Percentiles rank a stretch among this genome's conserved stretches.
Evolutionary conservation across 495 filamentous ascomycete genomes (phyloP).

Genomic region (Penicillium cosmopolitanum): DNA sequence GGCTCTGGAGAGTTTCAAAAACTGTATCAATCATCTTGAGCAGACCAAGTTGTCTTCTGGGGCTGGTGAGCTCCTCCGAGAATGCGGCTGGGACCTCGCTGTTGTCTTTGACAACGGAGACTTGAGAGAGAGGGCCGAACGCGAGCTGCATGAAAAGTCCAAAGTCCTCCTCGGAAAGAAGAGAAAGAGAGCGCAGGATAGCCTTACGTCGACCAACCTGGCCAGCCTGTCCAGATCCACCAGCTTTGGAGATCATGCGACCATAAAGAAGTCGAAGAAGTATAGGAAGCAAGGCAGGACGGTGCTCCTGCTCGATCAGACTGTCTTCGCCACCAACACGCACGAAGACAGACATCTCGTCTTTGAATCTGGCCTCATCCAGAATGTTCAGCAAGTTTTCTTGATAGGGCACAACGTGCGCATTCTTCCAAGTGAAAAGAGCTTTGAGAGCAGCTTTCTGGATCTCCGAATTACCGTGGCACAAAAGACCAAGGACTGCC

Average conservation of each 20-base stretch:
- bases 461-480: slow-evolving; percentile 85
- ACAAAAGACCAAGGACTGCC: slow-evolving; percentile 70
- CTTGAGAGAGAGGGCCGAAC: slow-evolving; percentile 66
- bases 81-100: slow-evolving; percentile 54
- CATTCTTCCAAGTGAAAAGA: slow-evolving; percentile 84
- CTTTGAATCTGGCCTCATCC: slow-evolving; percentile 88
- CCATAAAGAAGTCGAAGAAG: slow-evolving; percentile 89
- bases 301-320: slow-evolving; percentile 73
- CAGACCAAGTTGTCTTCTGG: slow-evolving; percentile 82
- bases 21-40: slow-evolving; percentile 90
- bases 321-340: slow-evolving; percentile 71
- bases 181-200: slow-evolving; percentile 62
- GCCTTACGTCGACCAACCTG: slow-evolving; percentile 69
- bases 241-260: slow-evolving; percentile 79
- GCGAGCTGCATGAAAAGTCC: slow-evolving; percentile 81
- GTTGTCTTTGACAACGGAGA: slow-evolving; percentile 58
- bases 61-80: slow-evolving; percentile 55
- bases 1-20: slow-evolving; percentile 76
- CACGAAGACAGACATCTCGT: slow-evolving; percentile 85
- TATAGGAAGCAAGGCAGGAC: slow-evolving; percentile 74
- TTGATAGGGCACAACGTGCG: slow-evolving; percentile 74
- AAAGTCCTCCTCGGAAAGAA: slow-evolving; percentile 67
- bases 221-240: slow-evolving; percentile 53
- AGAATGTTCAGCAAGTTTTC: slow-evolving; percentile 87
- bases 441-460: slow-evolving; percentile 84